phyloP scores from a whole-genome alignment of 1,139 yeast genomes.

The Candida sp. region DNA sequence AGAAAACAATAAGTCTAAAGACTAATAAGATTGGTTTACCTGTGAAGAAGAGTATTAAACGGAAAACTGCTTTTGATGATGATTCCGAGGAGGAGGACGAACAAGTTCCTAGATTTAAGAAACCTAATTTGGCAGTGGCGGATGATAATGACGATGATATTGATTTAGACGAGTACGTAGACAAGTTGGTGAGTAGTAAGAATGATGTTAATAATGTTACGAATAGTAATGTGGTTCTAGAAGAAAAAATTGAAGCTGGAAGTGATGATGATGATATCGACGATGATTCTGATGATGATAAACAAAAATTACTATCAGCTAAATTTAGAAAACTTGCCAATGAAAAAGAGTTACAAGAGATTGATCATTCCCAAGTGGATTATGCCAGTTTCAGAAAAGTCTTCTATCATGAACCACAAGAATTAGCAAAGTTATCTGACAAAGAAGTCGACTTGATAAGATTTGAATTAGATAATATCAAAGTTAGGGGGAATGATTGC shows the following conservation, averaged over 20 bases:
- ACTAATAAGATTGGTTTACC: slow-evolving; percentile 5
- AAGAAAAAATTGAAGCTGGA: background rate
- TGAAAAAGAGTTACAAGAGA: slow-evolving; percentile 26
- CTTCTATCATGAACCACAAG: slow-evolving; percentile 67
- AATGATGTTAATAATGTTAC: too few species aligned
- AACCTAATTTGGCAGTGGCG: slow-evolving; percentile 14
- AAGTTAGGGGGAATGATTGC: slow-evolving; percentile 53
- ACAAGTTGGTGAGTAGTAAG: background rate
- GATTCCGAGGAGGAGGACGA: slow-evolving; percentile 17
- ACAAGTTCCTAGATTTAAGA: slow-evolving; percentile 20
- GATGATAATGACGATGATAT: slow-evolving; percentile 9
- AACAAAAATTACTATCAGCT: slow-evolving; percentile 20
- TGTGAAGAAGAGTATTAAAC: slow-evolving; percentile 3
- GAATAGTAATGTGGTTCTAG: too few species aligned
- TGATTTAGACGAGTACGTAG: slow-evolving; percentile 14
- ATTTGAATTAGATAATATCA: slow-evolving; percentile 57
- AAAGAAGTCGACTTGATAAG: slow-evolving; percentile 58
- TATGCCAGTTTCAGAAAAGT: slow-evolving; percentile 56
- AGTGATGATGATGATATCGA: slow-evolving; percentile 13
- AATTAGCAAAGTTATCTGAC: slow-evolving; percentile 39
- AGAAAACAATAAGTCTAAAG: slow-evolving; percentile 4
- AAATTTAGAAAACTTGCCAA: slow-evolving; percentile 31
- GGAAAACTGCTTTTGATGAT: slow-evolving; percentile 11
- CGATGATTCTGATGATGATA: slow-evolving; percentile 15
- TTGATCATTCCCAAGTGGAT: slow-evolving; percentile 45